Percentiles rank a stretch among this genome's conserved stretches.
Conservation (phyloP, 2,329 filamentous ascomycete genomes). For the Fonsecaea pedrosoi region DNA sequence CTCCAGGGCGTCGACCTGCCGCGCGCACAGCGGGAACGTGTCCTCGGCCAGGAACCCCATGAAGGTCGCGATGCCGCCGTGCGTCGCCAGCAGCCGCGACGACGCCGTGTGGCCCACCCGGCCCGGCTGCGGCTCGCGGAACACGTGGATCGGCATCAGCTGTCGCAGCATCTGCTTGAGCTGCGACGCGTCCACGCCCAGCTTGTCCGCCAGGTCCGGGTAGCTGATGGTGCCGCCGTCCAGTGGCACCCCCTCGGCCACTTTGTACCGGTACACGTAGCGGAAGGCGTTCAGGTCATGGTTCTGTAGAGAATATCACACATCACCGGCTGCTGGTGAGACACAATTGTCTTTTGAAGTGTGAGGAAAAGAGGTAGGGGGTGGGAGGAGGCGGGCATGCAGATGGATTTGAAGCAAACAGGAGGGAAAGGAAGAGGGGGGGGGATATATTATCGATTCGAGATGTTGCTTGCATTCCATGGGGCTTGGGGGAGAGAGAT, state of each 20-base stretch:
- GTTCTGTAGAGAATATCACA: constrained; percentile 1
- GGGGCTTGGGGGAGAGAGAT: not conserved
- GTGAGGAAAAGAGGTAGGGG: too few relatives aligned
- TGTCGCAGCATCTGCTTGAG: constrained; percentile 35
- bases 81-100: constrained; percentile 30
- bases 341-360: not conserved
- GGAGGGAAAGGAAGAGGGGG: not conserved
- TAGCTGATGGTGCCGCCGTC: constrained; percentile 30
- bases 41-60: constrained; percentile 27
- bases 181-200: constrained; percentile 26
- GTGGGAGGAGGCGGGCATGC: not conserved
- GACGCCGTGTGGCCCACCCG: constrained; percentile 33
- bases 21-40: constrained; percentile 30
- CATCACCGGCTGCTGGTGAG: not conserved
- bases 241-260: constrained; percentile 29
- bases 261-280: constrained; percentile 30
- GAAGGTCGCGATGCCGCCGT: constrained; percentile 27
- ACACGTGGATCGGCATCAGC: constrained; percentile 34
- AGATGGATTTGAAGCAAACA: too few relatives aligned
- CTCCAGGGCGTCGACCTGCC: constrained; percentile 41
- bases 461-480: not conserved
- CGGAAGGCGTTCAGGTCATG: constrained; percentile 37
- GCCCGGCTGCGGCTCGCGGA: constrained; percentile 30
- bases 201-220: constrained; percentile 25
- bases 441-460: not conserved